These are phyloP conservation scores for Cercospora beticola DNA, from an alignment of 2,329 filamentous ascomycete species.

Conservation along the genomic window DNA sequence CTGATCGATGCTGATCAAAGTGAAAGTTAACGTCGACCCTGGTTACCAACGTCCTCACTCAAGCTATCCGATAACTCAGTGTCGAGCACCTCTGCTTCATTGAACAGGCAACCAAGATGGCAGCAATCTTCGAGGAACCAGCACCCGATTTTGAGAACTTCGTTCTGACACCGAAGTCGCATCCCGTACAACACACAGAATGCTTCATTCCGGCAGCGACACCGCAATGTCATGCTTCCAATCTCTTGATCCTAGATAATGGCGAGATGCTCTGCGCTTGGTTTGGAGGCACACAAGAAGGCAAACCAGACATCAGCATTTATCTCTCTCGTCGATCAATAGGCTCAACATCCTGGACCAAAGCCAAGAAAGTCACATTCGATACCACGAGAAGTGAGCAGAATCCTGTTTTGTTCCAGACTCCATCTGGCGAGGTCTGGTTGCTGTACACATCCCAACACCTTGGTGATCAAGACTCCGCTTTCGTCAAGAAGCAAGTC, in stretches of 20 bases:
- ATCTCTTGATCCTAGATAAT: slow-evolving; percentile 20
- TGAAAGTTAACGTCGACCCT: neutral
- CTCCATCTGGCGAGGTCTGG: slow-evolving; percentile 21
- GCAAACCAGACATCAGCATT: slow-evolving; percentile 25
- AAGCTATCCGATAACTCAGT: neutral
- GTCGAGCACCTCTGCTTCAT: neutral
- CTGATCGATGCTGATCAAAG: neutral
- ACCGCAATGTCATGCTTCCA: slow-evolving; percentile 23
- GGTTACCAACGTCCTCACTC: neutral
- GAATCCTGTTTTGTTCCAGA: slow-evolving; percentile 22
- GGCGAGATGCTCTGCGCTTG: slow-evolving; percentile 26
- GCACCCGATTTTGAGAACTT: slow-evolving; percentile 2
- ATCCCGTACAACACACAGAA: slow-evolving; percentile 15
- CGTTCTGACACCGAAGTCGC: slow-evolving; percentile 7
- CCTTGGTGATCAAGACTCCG: slow-evolving; percentile 23
- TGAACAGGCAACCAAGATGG: neutral
- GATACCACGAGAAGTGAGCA: slow-evolving; percentile 22
- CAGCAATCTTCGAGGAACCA: neutral
- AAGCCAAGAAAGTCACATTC: slow-evolving; percentile 18
- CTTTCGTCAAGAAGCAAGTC: slow-evolving; percentile 19
- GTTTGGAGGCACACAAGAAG: slow-evolving; percentile 25
- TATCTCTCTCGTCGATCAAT: slow-evolving; percentile 15
- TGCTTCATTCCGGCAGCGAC: slow-evolving; percentile 20
- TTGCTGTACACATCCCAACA: slow-evolving; percentile 22
- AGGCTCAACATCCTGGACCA: slow-evolving; percentile 13